Conservation (phyloP, 257 asterid species). For the Solanum chilense region DNA sequence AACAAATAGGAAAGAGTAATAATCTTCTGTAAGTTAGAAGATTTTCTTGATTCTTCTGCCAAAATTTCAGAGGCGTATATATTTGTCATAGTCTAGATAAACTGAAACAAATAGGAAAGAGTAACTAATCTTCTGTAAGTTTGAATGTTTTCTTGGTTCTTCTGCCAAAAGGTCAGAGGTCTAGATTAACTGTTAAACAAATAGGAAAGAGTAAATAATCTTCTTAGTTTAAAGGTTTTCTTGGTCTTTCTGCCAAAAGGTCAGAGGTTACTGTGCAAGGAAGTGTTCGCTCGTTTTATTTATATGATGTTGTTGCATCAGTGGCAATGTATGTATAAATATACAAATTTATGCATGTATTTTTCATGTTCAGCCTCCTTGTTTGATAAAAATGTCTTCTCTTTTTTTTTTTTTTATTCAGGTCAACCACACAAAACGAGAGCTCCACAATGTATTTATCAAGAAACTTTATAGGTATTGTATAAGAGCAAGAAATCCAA, state of each 20-base stretch:
- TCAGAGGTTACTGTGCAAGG: neutral
- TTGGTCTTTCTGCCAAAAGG: neutral
- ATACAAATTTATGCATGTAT: neutral
- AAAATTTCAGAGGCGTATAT: neutral
- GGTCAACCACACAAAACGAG: slow-evolving; percentile 94
- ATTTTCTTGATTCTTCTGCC: neutral
- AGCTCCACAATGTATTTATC: slow-evolving; percentile 77
- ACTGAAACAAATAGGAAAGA: neutral
- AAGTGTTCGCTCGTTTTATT: neutral
- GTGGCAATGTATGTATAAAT: neutral
- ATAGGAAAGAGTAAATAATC: neutral
- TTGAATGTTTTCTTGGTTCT: neutral
- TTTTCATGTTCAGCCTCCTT: neutral
- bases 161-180: neutral
- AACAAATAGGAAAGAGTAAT: neutral
- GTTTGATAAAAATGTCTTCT: neutral
- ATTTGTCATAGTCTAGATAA: neutral
- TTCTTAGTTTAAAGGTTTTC: neutral
- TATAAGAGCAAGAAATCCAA: neutral
- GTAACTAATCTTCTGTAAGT: neutral
- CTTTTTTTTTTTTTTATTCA: slow-evolving; percentile 9
- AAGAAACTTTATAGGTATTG: slow-evolving; percentile 66
- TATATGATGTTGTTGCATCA: neutral
- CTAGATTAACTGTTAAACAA: neutral
- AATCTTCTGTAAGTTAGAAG: neutral